These are phyloP conservation scores for Jaminaea rosea DNA, from an alignment of 1,284 basidiomycete genomes.

Conservation along the genomic window DNA sequence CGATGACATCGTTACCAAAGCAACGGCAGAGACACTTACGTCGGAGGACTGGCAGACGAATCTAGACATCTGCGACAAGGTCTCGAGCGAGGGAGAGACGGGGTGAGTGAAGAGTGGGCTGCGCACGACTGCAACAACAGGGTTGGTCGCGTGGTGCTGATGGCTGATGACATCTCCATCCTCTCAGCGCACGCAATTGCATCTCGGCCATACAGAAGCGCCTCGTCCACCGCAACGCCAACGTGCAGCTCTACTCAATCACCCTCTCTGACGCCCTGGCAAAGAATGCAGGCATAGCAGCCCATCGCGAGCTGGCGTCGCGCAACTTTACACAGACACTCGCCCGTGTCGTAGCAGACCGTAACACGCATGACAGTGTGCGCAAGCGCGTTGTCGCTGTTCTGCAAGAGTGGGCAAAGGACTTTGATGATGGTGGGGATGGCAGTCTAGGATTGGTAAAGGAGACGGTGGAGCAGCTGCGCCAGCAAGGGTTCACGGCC, in stretches of 20 bases:
- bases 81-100: constrained; percentile 67
- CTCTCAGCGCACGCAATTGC: constrained; percentile 69
- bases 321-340: constrained; percentile 81
- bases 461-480: constrained; percentile 74
- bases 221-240: constrained; percentile 83
- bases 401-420: constrained; percentile 74
- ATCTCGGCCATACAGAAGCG: constrained; percentile 79
- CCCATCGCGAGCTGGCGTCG: constrained; percentile 79
- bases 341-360: constrained; percentile 74
- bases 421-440: constrained; percentile 58
- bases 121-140: not conserved
- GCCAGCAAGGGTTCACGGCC: constrained; percentile 59
- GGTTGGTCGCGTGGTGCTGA: no score
- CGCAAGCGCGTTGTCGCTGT: constrained; percentile 64
- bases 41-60: constrained; percentile 93
- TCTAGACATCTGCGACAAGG: constrained; percentile 91
- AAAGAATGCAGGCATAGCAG: constrained; percentile 75
- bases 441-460: constrained; percentile 74
- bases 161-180: not conserved
- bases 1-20: constrained; percentile 86
- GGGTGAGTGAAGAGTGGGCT: constrained; percentile 15
- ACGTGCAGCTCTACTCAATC: constrained; percentile 92
- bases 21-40: constrained; percentile 88
- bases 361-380: constrained; percentile 85
- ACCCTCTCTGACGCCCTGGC: constrained; percentile 51